Evolutionary conservation across 2,329 filamentous ascomycete species (phyloP).

Genomic region (Alternaria arbusti): DNA sequence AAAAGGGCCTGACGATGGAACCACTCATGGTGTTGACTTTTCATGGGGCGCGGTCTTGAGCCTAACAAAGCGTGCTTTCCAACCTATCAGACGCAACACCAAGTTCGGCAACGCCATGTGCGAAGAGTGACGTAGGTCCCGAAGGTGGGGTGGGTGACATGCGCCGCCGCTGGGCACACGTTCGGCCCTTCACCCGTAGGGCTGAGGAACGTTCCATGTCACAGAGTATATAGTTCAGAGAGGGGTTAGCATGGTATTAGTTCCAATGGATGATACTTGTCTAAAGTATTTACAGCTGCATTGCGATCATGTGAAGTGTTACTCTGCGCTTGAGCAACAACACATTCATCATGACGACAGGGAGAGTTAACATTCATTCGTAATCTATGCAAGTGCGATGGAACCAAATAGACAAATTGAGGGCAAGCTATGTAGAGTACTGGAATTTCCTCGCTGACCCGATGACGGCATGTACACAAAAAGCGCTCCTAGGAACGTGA

Average conservation of each 20-base stretch:
- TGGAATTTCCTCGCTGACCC: constrained; percentile 4
- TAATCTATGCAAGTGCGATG: constrained; percentile 1
- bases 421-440: constrained; percentile 13
- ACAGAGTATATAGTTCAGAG: neutral
- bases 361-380: neutral
- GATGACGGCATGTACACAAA: constrained; percentile 19
- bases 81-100: constrained; percentile 9
- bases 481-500: constrained; percentile 3
- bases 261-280: neutral
- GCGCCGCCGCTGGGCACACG: constrained; percentile 10
- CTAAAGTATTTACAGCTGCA: neutral
- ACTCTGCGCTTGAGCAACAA: neutral
- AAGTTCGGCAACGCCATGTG: constrained; percentile 1
- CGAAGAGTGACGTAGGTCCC: constrained; percentile 18
- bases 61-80: constrained; percentile 1
- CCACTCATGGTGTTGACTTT: constrained; percentile 12
- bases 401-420: constrained; percentile 2
- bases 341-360: neutral
- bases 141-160: constrained; percentile 18
- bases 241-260: neutral
- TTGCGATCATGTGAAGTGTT: neutral
- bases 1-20: neutral
- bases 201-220: constrained; percentile 20
- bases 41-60: neutral
- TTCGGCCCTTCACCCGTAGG: constrained; percentile 19